phyloP scores from a whole-genome alignment of 345 rosid genomes.

The Combretum micranthum region DNA sequence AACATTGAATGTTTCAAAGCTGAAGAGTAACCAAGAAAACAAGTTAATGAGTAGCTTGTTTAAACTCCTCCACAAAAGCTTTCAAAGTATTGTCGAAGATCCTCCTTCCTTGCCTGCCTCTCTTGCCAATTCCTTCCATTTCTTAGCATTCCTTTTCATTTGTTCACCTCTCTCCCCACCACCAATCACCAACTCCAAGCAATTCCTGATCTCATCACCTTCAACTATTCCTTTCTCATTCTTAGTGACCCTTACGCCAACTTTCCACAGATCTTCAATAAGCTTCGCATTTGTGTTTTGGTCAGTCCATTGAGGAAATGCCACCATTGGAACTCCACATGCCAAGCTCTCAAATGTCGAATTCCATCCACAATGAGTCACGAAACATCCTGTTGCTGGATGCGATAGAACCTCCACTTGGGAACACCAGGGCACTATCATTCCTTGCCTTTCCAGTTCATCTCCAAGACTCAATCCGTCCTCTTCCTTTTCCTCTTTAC shows the following conservation, averaged over 20 bases:
- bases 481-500: conserved; percentile 1
- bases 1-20: too few species aligned
- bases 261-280: conserved; percentile 26
- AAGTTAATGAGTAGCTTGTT: not conserved
- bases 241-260: conserved; percentile 16
- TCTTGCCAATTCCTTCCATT: conserved; percentile 29
- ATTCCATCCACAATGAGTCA: conserved; percentile 45
- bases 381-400: conserved; percentile 29
- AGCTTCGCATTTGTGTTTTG: conserved; percentile 31
- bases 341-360: conserved; percentile 29
- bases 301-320: conserved; percentile 31
- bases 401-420: conserved; percentile 38
- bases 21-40: too few species aligned
- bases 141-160: conserved; percentile 19
- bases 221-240: conserved; percentile 13
- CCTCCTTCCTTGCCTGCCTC: conserved; percentile 23
- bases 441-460: conserved; percentile 15
- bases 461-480: conserved; percentile 6
- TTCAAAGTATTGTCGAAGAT: conserved; percentile 16
- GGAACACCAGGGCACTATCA: conserved; percentile 38
- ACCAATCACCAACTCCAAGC: conserved; percentile 30
- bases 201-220: conserved; percentile 23
- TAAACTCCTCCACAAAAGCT: conserved; percentile 12
- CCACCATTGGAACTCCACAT: conserved; percentile 32
- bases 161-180: conserved; percentile 17